These are phyloP conservation scores for Vigna angularis DNA, from an alignment of 306 rosid genomes.

Conservation along the genomic window DNA sequence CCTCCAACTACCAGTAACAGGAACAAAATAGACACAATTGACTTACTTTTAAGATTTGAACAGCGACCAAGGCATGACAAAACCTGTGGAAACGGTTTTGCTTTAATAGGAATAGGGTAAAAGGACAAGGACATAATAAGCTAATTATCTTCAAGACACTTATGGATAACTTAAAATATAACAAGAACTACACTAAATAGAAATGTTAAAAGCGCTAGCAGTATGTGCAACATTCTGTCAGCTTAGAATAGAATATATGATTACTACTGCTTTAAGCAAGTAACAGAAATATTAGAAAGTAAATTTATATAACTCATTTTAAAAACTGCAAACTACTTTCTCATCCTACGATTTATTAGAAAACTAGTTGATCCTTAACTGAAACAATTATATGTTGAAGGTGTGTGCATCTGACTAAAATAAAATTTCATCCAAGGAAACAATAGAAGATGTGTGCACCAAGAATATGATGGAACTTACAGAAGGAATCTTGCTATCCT, in stretches of 20 bases:
- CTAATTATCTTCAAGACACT: constrained; percentile 32
- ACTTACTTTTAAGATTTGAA: constrained; percentile 78
- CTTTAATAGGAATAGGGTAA: constrained; percentile 9
- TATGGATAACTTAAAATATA: constrained; percentile 7
- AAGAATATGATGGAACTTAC: constrained; percentile 58
- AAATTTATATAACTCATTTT: background rate
- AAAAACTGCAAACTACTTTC: constrained; percentile 9
- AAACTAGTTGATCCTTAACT: background rate
- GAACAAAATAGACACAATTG: constrained; percentile 28
- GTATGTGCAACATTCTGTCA: background rate
- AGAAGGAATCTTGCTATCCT: constrained; percentile 82
- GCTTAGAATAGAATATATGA: background rate
- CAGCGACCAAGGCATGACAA: constrained; percentile 79
- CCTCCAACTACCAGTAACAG: constrained; percentile 10
- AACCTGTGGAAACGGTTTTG: constrained; percentile 63
- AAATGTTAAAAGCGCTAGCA: background rate
- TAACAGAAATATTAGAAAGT: constrained; percentile 5
- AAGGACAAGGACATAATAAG: background rate
- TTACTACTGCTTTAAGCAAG: background rate
- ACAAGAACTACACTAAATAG: background rate
- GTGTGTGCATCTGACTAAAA: constrained; percentile 11
- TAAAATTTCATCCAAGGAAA: background rate
- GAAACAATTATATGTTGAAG: constrained; percentile 14
- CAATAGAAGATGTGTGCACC: constrained; percentile 16
- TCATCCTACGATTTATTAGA: constrained; percentile 1